Base-by-base conservation (phyloP, 225 moss, liverwort and hornwort species). In the Straminergon stramineum region DNA sequence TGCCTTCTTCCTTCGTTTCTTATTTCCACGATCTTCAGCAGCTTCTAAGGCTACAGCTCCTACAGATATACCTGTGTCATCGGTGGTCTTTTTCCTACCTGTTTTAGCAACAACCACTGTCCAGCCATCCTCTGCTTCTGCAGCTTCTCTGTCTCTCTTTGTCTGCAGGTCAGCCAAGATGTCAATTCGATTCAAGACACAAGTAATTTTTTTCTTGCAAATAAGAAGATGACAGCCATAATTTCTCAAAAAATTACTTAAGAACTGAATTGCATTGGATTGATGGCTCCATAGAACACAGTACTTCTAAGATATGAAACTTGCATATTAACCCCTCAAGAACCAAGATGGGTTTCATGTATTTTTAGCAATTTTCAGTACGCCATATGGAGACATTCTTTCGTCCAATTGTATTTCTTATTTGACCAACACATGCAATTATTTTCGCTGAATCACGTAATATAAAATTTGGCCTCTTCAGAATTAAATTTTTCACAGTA, bases 111-210 rank as follows among this genome's bases (percentile, higher is more conserved):
- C 95, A 71, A 99, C 97, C 84, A 99, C 89, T 80, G 99, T 99
- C 99, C 99, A 99, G 81, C 97, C 99, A 58, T 99, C 99, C 91
- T 96, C 99, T 45, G 95, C 95, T 56, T 95, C 96, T 43, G 96
- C 95, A 70, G 94, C 93, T 89, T 94, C 91, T 91, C 91, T 95
- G 28, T 97, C 96, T 85, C 78, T 89, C 90, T 91, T 93, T 37
- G 95, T 88, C 96, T 96, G 95, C 91, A 91, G 28, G 55, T 76
- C 31, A 73, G 18, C 65, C 88, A 88, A 66, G 24, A 83, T 67
- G 84, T 81, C 86, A 84, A 79, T 56, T 62, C 68, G 10, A 61
- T 53, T n/a, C 75, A 55, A 81, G 45, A 41, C 37, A 52, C 71
- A 51, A 65, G 15, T n/a, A 48, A 35, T 48, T 32, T 51, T 31